Evolutionary conservation across 1,284 basidiomycete species (phyloP).

Genomic region (Cutaneotrichosporon cavernicola): DNA sequence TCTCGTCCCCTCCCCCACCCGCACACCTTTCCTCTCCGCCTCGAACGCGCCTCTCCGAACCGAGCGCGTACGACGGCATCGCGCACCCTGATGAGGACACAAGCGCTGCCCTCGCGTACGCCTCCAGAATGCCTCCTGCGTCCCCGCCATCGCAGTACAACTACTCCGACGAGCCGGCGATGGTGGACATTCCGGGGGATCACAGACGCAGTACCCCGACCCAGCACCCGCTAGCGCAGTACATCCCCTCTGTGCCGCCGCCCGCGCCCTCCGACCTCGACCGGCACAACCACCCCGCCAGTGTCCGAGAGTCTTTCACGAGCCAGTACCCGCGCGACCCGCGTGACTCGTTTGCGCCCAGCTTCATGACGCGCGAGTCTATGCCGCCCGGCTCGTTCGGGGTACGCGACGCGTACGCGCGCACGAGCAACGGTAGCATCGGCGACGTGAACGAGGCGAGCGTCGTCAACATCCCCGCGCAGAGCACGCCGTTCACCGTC

Average conservation of each 20-base stretch:
- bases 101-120: neutral
- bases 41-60: neutral
- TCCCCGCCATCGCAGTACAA: neutral
- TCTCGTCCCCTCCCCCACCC: neutral
- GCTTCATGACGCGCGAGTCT: slow-evolving; percentile 3
- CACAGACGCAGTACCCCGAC: neutral
- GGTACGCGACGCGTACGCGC: slow-evolving; percentile 2
- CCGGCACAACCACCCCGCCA: slow-evolving; percentile 7
- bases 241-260: slow-evolving; percentile 11
- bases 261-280: slow-evolving; percentile 10
- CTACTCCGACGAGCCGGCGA: slow-evolving; percentile 7
- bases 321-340: slow-evolving; percentile 7
- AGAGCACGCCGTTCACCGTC: neutral
- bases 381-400: neutral
- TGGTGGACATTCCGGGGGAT: slow-evolving; percentile 16
- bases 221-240: neutral
- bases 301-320: slow-evolving; percentile 13
- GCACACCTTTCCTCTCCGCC: neutral
- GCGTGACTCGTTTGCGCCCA: slow-evolving; percentile 4
- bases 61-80: slow-evolving; percentile 7
- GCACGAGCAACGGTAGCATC: slow-evolving; percentile 8
- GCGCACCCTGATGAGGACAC: neutral
- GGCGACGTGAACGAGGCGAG: neutral
- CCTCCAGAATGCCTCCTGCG: neutral
- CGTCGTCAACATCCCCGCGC: slow-evolving; percentile 9